Evolutionary conservation across 768 basidiomycete genomes (phyloP), one percentile per base, ranked within the genome.

Genomic region (Basidioascus undulatus): DNA sequence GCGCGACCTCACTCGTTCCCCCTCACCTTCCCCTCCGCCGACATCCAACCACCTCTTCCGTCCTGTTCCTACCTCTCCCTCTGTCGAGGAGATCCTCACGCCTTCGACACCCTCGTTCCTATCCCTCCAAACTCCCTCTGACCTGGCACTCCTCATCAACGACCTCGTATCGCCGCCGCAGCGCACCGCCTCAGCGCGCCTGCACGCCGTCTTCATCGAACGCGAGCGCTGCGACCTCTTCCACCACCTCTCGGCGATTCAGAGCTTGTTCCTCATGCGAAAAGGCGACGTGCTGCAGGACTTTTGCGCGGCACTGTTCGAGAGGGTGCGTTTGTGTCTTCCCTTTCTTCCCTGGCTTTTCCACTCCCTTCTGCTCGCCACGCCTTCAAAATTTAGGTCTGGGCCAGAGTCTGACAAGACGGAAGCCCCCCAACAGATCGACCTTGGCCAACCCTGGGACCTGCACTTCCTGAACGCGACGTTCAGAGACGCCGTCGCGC

Each of bases 401-500:
- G 24, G 18, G 18, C 20, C n/a, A 7, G 7, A 34, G 4, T 13
- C 26, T 47, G 9, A 43, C n/a, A 18, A 26, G 11, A 3, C 26
- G 27, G 15, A 34, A 16, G 11, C 28, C 37, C 15, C 33, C 33
- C 4, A 37, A 5, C 40, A 82, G 78, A 80, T 82, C 69, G 76
- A 83, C 47, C 61, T 61, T n/a, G 62, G 66, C 35, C 70, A 74
- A 51, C 39, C 50, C 4, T 84, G 80, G 80, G 81, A 83, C 52
- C 80, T 79, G 53, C 81, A 84, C 58, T 78, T 77, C 57, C 55
- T 83, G 41, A 83, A 83, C 50, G 73, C 69, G 23, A 70, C 74
- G 9, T 80, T 84, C 53, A 61, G 62, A 16, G 76, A 81, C 37
- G 65, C 75, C 23, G 62, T 73, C 28, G 65, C 51, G 15, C 56